These are phyloP conservation scores for Boletus pseudopeckii DNA, from an alignment of 768 basidiomycete species.

Conservation along the genomic window DNA sequence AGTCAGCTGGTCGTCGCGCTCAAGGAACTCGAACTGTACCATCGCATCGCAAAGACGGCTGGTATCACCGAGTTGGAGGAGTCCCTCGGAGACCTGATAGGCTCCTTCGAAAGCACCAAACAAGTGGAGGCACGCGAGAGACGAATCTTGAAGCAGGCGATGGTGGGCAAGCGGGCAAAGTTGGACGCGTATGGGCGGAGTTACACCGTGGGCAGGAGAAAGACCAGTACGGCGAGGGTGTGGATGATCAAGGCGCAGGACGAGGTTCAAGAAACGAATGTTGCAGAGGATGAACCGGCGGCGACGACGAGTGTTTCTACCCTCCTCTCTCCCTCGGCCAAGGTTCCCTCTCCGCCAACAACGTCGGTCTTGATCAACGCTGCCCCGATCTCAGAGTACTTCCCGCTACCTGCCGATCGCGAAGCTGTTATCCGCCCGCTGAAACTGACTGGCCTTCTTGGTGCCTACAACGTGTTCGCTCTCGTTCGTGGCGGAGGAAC, in stretches of 20 bases:
- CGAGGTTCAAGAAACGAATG: conserved; percentile 33
- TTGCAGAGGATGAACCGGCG: not conserved
- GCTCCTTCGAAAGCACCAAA: conserved; percentile 65
- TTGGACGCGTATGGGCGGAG: conserved; percentile 79
- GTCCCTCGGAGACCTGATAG: conserved; percentile 55
- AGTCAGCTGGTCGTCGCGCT: conserved; percentile 59
- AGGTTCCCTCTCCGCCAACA: conserved; percentile 39
- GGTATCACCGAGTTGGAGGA: conserved; percentile 49
- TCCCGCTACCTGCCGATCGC: conserved; percentile 69
- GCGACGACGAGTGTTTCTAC: conserved; percentile 10
- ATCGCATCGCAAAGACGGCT: conserved; percentile 21
- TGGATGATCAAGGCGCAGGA: conserved; percentile 77
- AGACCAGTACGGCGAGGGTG: conserved; percentile 86
- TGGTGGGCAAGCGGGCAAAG: conserved; percentile 51
- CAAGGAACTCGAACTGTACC: conserved; percentile 63
- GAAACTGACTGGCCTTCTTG: conserved; percentile 76
- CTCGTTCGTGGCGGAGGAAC: conserved; percentile 83
- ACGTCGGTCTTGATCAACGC: conserved; percentile 84
- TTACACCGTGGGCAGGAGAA: conserved; percentile 84
- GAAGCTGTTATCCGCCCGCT: conserved; percentile 82
- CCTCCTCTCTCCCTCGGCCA: conserved; percentile 18
- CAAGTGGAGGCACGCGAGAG: conserved; percentile 42
- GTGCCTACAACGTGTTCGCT: conserved; percentile 77
- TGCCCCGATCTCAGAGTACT: conserved; percentile 73
- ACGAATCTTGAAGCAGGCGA: conserved; percentile 21